These are phyloP conservation scores for Thalassiosira mediterranea DNA, from an alignment of 352 stramenopile species.

Conservation along the genomic window DNA sequence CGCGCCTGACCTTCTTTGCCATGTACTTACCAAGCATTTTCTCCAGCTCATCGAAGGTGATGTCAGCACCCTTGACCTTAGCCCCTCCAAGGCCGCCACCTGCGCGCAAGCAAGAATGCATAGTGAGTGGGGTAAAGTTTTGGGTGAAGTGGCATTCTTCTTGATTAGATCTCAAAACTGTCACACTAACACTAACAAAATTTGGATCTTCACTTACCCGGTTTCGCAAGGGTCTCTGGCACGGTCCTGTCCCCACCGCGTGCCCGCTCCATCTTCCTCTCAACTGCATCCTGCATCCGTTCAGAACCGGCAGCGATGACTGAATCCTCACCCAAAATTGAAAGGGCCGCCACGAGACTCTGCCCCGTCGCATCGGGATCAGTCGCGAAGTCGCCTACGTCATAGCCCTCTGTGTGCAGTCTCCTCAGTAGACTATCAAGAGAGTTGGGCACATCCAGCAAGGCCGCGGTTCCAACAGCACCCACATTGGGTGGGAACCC, in stretches of 20 bases:
- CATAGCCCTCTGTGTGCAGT: slow-evolving; percentile 73
- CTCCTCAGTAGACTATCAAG: slow-evolving; percentile 60
- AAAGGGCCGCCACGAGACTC: slow-evolving; percentile 78
- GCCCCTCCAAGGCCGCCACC: slow-evolving; percentile 58
- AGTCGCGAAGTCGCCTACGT: slow-evolving; percentile 67
- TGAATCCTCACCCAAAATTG: slow-evolving; percentile 56
- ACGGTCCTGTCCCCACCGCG: slow-evolving; percentile 55
- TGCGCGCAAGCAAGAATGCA: too few relatives aligned
- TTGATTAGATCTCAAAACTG: too few relatives aligned
- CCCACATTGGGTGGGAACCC: slow-evolving; percentile 86
- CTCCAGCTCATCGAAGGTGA: slow-evolving; percentile 71
- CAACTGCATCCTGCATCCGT: slow-evolving; percentile 55
- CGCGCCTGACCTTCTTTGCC: slow-evolving; percentile 68
- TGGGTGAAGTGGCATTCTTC: too few relatives aligned
- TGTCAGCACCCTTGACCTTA: slow-evolving; percentile 51
- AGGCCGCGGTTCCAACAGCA: slow-evolving; percentile 83
- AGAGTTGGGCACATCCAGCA: slow-evolving; percentile 82
- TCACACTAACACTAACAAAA: slow-evolving; percentile 1
- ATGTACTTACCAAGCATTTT: slow-evolving; percentile 78
- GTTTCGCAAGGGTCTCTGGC: slow-evolving; percentile 47
- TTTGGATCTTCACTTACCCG: too few relatives aligned
- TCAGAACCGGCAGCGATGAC: slow-evolving; percentile 57
- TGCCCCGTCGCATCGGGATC: slow-evolving; percentile 70
- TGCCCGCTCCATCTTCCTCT: slow-evolving; percentile 58
- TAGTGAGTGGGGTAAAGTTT: too few relatives aligned